phyloP scores from a whole-genome alignment of 192 early-diverging fungal genomes.

The Coemansia sp. region DNA sequence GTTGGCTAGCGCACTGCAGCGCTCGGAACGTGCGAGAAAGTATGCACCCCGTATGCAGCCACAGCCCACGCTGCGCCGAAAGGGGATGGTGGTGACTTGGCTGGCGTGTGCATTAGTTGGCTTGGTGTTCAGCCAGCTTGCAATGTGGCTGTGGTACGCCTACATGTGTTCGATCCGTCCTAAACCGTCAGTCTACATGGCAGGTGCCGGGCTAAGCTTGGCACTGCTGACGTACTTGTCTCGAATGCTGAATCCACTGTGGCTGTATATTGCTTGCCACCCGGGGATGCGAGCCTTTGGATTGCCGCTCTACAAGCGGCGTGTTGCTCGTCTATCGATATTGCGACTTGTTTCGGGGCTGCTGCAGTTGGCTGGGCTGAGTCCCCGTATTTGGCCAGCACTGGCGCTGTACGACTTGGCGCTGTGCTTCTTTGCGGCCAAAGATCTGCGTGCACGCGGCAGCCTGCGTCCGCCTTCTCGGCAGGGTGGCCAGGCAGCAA shows the following conservation, averaged over 20 bases:
- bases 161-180: background rate
- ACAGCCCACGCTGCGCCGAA: slow-evolving; percentile 36
- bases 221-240: slow-evolving; percentile 14
- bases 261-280: slow-evolving; percentile 30
- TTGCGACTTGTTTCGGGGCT: slow-evolving; percentile 14
- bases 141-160: slow-evolving; percentile 18
- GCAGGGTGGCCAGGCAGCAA: background rate
- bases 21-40: slow-evolving; percentile 22
- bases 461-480: slow-evolving; percentile 16
- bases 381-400: background rate
- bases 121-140: slow-evolving; percentile 10
- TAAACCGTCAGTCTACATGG: background rate
- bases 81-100: slow-evolving; percentile 29
- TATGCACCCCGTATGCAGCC: slow-evolving; percentile 11
- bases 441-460: slow-evolving; percentile 9
- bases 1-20: slow-evolving; percentile 30
- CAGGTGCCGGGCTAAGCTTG: slow-evolving; percentile 5
- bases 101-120: slow-evolving; percentile 13
- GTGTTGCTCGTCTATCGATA: slow-evolving; percentile 13
- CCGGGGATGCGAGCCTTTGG: slow-evolving; percentile 34
- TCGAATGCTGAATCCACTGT: slow-evolving; percentile 43
- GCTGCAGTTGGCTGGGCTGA: background rate
- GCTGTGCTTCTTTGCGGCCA: slow-evolving; percentile 12
- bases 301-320: slow-evolving; percentile 27
- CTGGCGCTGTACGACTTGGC: slow-evolving; percentile 20